Conservation (phyloP, 495 filamentous ascomycete species). For the Penicillium angulare region DNA sequence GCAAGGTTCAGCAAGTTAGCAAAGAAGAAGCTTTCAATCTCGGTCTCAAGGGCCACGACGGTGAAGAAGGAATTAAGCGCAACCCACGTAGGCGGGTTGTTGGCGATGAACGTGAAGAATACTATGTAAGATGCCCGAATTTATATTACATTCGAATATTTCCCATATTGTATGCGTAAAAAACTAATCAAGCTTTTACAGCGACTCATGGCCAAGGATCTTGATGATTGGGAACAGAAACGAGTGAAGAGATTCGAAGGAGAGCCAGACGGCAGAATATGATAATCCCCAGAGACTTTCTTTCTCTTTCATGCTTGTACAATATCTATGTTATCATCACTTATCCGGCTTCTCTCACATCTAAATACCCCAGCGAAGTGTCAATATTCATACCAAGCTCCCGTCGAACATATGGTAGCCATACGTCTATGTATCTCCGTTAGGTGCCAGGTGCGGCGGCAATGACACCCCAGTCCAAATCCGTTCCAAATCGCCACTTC, state of each 20-base stretch:
- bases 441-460: too few relatives aligned
- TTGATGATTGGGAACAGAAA: constrained; percentile 96
- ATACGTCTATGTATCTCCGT: too few relatives aligned
- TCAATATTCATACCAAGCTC: too few relatives aligned
- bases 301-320: too few relatives aligned
- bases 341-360: too few relatives aligned
- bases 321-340: too few relatives aligned
- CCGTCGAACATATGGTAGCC: too few relatives aligned
- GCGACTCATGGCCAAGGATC: constrained; percentile 85
- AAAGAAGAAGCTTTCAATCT: constrained; percentile 74
- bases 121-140: constrained; percentile 70
- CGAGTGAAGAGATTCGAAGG: constrained; percentile 83
- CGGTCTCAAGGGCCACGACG: constrained; percentile 57
- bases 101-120: constrained; percentile 79
- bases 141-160: too few relatives aligned
- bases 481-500: too few relatives aligned
- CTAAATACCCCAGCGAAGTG: too few relatives aligned
- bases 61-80: constrained; percentile 46
- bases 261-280: constrained; percentile 83
- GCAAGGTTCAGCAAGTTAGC: constrained; percentile 76
- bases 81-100: constrained; percentile 45
- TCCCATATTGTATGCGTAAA: neutral
- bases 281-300: constrained; percentile 20
- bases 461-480: too few relatives aligned
- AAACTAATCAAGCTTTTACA: constrained; percentile 32